Conservation (phyloP, 1,284 basidiomycete species). For the Rhodotorula glutinis region DNA sequence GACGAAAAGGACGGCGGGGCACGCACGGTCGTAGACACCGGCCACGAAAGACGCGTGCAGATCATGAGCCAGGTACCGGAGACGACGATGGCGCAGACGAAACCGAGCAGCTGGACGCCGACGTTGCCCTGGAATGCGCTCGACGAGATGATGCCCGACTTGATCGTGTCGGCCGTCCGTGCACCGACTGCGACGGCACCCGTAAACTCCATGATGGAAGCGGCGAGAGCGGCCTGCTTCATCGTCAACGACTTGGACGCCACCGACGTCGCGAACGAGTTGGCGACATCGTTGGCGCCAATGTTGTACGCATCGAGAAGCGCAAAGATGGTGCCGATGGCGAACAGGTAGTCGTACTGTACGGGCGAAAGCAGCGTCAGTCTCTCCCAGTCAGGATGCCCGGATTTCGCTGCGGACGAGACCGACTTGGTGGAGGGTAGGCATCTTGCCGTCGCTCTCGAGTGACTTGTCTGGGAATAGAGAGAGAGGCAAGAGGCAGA, state of each 20-base stretch:
- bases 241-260: conserved; percentile 53
- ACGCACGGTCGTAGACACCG: conserved; percentile 47
- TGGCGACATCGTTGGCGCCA: conserved; percentile 51
- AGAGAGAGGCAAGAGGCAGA: too few species aligned
- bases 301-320: conserved; percentile 54
- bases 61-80: conserved; percentile 51
- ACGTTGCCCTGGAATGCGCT: conserved; percentile 51
- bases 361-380: conserved; percentile 9
- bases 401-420: not conserved
- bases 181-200: conserved; percentile 53
- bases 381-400: not conserved
- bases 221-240: conserved; percentile 51
- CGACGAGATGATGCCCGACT: conserved; percentile 46
- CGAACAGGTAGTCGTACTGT: conserved; percentile 53
- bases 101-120: conserved; percentile 53
- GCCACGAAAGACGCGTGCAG: conserved; percentile 50
- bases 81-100: conserved; percentile 51
- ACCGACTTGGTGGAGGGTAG: not conserved
- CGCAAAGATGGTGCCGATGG: conserved; percentile 49
- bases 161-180: conserved; percentile 45
- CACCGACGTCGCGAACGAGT: conserved; percentile 54
- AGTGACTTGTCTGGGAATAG: too few species aligned
- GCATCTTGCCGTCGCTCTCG: not conserved
- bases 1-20: not conserved
- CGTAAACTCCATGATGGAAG: conserved; percentile 52